Conservation (phyloP, 164 flowering plant genomes). For the Euptelea pleiosperma region DNA sequence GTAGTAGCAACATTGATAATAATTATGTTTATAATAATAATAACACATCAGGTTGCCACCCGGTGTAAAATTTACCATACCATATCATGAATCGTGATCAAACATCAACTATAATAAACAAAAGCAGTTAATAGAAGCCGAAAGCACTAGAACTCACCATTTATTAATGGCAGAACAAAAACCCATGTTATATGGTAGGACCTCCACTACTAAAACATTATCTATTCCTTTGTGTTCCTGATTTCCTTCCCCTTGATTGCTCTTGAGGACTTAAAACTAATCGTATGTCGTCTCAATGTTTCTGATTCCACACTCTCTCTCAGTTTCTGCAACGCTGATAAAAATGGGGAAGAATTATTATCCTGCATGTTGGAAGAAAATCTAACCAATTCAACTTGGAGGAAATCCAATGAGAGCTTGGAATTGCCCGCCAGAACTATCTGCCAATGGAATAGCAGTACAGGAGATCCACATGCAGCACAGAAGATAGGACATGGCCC, state of each 20-base stretch:
- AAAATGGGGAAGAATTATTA: not conserved
- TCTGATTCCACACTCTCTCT: conserved; percentile 61
- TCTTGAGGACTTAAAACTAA: conserved; percentile 27
- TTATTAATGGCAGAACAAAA: not conserved
- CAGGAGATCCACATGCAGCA: not conserved
- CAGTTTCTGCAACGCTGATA: conserved; percentile 62
- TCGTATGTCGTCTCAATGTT: conserved; percentile 31
- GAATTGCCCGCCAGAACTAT: no score
- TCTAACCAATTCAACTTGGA: not conserved
- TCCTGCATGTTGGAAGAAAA: not conserved
- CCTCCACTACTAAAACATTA: not conserved
- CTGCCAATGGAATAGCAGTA: not conserved
- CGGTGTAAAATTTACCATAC: no score
- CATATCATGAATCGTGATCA: no score
- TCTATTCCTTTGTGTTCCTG: conserved; percentile 9
- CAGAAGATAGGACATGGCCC: no score
- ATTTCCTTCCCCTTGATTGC: conserved; percentile 17
- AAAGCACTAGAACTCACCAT: no score
- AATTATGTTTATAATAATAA: no score
- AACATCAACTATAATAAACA: no score
- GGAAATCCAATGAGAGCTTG: not conserved
- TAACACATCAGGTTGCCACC: no score
- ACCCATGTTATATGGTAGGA: not conserved
- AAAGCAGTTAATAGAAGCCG: no score
- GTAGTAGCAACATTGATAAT: no score